These are phyloP conservation scores for Monilinia polystroma DNA, from an alignment of 2,329 filamentous ascomycete species.

Conservation along the genomic window DNA sequence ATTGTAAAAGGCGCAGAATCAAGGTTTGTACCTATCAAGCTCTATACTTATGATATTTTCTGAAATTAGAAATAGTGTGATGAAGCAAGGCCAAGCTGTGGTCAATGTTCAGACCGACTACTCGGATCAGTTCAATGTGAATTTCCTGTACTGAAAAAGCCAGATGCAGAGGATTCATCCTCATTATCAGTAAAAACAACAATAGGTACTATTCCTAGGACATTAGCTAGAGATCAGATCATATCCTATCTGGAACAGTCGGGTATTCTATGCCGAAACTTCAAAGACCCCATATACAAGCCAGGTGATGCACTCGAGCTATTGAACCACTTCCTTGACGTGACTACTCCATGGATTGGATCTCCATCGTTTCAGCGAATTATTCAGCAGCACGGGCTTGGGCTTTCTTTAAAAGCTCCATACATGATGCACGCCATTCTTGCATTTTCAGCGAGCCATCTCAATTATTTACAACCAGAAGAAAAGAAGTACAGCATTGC, in stretches of 20 bases:
- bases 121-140: slow-evolving; percentile 1
- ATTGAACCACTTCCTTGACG: not conserved
- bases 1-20: slow-evolving; percentile 19
- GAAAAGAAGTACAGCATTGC: slow-evolving; percentile 18
- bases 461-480: slow-evolving; percentile 14
- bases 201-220: not conserved
- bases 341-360: slow-evolving; percentile 9
- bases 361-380: slow-evolving; percentile 15
- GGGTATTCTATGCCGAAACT: not conserved
- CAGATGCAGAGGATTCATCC: not conserved
- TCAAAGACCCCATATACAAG: slow-evolving; percentile 4
- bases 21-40: slow-evolving; percentile 5
- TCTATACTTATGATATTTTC: not conserved
- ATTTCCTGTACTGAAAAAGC: not conserved
- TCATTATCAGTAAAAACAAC: not conserved
- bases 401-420: slow-evolving; percentile 8
- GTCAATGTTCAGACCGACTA: slow-evolving; percentile 7
- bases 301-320: not conserved
- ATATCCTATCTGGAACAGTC: slow-evolving; percentile 12
- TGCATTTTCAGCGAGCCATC: slow-evolving; percentile 24
- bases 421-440: slow-evolving; percentile 26
- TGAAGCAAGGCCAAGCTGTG: slow-evolving; percentile 18
- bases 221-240: slow-evolving; percentile 8
- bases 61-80: slow-evolving; percentile 16
- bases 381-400: slow-evolving; percentile 19